Base-by-base conservation (phyloP, 2,329 filamentous ascomycete genomes). In the Fusarium veterinarium region DNA sequence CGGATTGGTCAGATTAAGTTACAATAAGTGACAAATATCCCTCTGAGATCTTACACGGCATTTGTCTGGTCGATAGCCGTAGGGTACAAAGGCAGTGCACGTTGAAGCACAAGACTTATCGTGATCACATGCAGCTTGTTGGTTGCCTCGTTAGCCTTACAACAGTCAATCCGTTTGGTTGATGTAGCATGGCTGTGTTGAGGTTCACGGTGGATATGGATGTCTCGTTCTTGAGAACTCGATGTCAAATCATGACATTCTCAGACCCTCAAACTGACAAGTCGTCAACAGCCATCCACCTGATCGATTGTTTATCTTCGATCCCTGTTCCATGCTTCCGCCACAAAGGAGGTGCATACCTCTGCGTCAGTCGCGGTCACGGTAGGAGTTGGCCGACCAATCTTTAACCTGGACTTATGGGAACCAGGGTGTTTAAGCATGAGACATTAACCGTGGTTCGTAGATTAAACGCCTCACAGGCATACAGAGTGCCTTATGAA, bases 61-160 rank as follows among this genome's bases (percentile, higher is more conserved):
- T 59, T 17, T 61, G 63, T 53, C 57, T 69, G 30, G 62, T 40
- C 49, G 11, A 48, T 55, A 17, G 20, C 37, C 35, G 65, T 42
- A 51, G 42, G 31, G 58, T 38, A 72, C 66, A 67, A 70, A 57
- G 62, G 53, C 66, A 63, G 71, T 73, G 64, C 70, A 71, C 40
- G 23, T 35, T 57, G 46, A 51, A 57, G 31, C 58, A 42, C 66
- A 38, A 64, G 56, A 67, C 45, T 20, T 20, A 35, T 30, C 33
- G 5, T 56, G 19, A 30, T 56, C 58, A 57, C 68, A 56, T 60
- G 49, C 28, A 33, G 35, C 41, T 40, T n/a, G 16, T 42, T 23
- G 48, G 62, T 38, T 56, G 55, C 52, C 42, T 73, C 44, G 46
- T 58, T 55, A 61, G 44, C 67, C 46, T 46, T 40, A 31, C 30